phyloP scores from a whole-genome alignment of 495 filamentous ascomycete genomes.

The Tuber calosporum region DNA sequence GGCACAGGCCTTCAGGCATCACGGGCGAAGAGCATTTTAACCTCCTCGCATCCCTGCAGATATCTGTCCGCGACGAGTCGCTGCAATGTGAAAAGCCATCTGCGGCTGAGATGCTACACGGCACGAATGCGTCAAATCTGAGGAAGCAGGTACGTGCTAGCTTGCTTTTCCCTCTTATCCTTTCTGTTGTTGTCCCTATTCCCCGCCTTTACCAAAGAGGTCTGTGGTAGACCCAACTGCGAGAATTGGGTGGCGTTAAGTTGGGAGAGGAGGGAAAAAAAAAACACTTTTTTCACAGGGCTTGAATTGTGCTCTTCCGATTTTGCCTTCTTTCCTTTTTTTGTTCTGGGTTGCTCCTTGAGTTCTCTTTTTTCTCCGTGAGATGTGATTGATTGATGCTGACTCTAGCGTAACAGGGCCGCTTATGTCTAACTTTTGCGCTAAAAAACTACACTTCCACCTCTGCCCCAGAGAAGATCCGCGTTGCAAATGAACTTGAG shows the following conservation, averaged over 20 bases:
- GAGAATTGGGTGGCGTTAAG: neutral
- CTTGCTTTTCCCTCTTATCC: neutral
- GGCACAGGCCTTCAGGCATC: constrained; percentile 20
- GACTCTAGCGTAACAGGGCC: constrained; percentile 14
- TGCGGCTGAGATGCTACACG: constrained; percentile 29
- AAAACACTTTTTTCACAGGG: neutral
- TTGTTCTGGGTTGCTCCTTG: neutral
- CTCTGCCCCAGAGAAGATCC: constrained; percentile 17
- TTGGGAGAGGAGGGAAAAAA: neutral
- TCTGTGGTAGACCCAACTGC: neutral
- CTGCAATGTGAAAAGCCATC: constrained; percentile 7
- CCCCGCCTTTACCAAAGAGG: no score
- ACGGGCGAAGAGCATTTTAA: constrained; percentile 30
- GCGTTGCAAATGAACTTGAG: constrained; percentile 31
- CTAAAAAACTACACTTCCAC: constrained; percentile 25
- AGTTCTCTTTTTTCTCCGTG: neutral
- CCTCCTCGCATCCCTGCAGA: constrained; percentile 26
- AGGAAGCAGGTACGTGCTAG: constrained; percentile 25
- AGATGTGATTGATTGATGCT: neutral
- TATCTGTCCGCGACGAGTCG: constrained; percentile 21
- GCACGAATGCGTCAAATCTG: constrained; percentile 20
- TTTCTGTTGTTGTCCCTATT: neutral
- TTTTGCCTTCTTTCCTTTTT: neutral
- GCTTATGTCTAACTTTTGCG: constrained; percentile 30
- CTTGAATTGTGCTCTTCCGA: neutral